Evolutionary conservation across 2,329 filamentous ascomycete genomes (phyloP), one percentile per base, ranked within the genome.

Genomic region (Diaporthe amygdali): DNA sequence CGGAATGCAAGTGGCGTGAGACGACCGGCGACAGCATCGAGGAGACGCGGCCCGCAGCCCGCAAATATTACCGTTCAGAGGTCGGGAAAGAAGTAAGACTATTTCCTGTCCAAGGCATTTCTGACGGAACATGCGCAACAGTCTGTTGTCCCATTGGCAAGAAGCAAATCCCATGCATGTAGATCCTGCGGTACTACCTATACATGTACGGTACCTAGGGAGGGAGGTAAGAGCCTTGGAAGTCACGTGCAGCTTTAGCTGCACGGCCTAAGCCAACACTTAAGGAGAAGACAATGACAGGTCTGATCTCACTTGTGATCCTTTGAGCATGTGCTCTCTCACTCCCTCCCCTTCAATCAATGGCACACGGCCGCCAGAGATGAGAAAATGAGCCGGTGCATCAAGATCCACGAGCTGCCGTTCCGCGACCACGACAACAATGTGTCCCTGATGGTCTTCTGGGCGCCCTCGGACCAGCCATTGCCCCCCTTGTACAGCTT

Each of bases 311-410:
- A 34, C 20, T 7, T 27, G 41, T 34, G 41, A 22, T 10, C 56
- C 41, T 12, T 46, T 10, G 39, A 39, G 34, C 56, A 63, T 47
- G 39, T 63, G 56, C 56, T 47, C 27, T 20, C 56, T 63, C 27
- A 47, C 56, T 2, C 39, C 8, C 39, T 27, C 37, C 37, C 10
- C 37, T 41, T 12, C 12, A 46, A 27, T 30, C 56, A 30, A 63
- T 34, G 56, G 56, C 56, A 32, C 17, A 27, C 56, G 56, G 56
- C 39, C 39, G 56, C 56, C 56, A 63, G 47, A 63, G 56, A 63
- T 63, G 56, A 63, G 56, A 63, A 63, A 41, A 63, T 63, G 56
- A 63, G 56, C 47, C 56, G 56, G 56, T 63, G 56, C 56, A 63
- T 63, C 32, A 63, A 63, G 56, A 63, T 63, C 39, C 56, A 63